Evolutionary conservation across 1,284 basidiomycete genomes (phyloP).

Genomic region (Fomitopsis palustris): DNA sequence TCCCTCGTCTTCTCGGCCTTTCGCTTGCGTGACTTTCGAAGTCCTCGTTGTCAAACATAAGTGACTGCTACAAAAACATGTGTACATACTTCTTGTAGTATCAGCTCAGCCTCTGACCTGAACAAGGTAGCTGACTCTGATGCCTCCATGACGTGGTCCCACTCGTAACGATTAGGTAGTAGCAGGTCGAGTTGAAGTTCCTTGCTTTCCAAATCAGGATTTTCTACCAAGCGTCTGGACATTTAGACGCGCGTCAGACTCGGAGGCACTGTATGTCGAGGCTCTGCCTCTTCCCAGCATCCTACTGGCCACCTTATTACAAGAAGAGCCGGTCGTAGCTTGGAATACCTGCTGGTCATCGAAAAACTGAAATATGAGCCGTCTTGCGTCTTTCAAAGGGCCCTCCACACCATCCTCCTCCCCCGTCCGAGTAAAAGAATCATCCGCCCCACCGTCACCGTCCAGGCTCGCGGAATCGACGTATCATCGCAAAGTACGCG

Average conservation of each 20-base stretch:
- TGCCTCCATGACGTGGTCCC: conserved; percentile 2
- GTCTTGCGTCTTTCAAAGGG: conserved; percentile 71
- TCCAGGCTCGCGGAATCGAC: conserved; percentile 59
- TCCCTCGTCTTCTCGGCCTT: conserved; percentile 73
- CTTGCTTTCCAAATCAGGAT: neutral
- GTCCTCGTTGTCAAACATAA: neutral
- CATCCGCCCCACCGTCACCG: conserved; percentile 46
- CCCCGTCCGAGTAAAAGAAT: conserved; percentile 46
- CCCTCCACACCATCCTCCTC: conserved; percentile 71
- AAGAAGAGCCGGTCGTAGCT: too few species aligned
- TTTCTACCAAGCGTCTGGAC: neutral
- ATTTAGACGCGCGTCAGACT: neutral
- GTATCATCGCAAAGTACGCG: conserved; percentile 67
- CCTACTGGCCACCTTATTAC: neutral
- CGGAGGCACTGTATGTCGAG: too few species aligned
- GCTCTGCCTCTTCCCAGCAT: neutral
- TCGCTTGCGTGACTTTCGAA: conserved; percentile 54
- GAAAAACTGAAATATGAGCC: conserved; percentile 28
- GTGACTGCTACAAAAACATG: conserved; percentile 1
- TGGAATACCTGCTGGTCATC: neutral
- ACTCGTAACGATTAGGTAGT: neutral
- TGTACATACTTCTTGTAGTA: conserved; percentile 54
- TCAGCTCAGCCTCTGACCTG: conserved; percentile 73
- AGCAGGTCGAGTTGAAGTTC: neutral
- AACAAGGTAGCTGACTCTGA: conserved; percentile 44